These are phyloP conservation scores for Lichtheimia ornata DNA, from an alignment of 371 early-diverging fungal genomes.

Conservation along the genomic window DNA sequence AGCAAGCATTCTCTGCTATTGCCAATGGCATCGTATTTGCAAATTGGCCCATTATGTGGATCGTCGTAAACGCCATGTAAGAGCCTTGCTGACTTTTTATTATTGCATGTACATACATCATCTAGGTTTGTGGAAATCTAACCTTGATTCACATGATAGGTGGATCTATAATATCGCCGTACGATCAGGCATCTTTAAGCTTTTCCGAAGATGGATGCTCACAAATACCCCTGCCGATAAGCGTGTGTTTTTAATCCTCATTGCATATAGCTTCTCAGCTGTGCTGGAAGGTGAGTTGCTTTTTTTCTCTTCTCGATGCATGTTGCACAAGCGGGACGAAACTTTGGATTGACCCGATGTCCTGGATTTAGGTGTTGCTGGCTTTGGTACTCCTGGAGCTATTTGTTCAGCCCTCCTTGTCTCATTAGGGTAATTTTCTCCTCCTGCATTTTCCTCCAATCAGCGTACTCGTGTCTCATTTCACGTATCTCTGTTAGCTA, in stretches of 20 bases:
- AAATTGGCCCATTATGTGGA: conserved; percentile 62
- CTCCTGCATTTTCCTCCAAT: background rate
- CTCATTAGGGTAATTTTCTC: conserved; percentile 39
- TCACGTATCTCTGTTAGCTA: conserved; percentile 18
- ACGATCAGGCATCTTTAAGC: conserved; percentile 44
- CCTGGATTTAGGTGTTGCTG: conserved; percentile 38
- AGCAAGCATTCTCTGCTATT: conserved; percentile 41
- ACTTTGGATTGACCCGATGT: too few relatives aligned
- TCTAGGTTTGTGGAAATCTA: too few relatives aligned
- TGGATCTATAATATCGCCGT: conserved; percentile 48
- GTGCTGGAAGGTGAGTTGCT: conserved; percentile 47
- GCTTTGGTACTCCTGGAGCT: conserved; percentile 56
- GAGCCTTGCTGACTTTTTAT: background rate
- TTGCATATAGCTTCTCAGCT: conserved; percentile 49
- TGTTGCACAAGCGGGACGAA: too few relatives aligned
- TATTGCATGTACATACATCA: too few relatives aligned
- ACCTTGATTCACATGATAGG: conserved; percentile 19
- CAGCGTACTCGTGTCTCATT: background rate
- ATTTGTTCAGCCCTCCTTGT: conserved; percentile 54
- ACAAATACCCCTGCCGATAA: conserved; percentile 48
- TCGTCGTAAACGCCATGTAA: conserved; percentile 53
- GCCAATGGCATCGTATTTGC: conserved; percentile 50
- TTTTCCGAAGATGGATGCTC: conserved; percentile 53
- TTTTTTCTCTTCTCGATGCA: too few relatives aligned
- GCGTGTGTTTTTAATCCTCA: conserved; percentile 42